phyloP scores from a whole-genome alignment of 208 protist genomes.

The Acanthamoeba sp. region DNA sequence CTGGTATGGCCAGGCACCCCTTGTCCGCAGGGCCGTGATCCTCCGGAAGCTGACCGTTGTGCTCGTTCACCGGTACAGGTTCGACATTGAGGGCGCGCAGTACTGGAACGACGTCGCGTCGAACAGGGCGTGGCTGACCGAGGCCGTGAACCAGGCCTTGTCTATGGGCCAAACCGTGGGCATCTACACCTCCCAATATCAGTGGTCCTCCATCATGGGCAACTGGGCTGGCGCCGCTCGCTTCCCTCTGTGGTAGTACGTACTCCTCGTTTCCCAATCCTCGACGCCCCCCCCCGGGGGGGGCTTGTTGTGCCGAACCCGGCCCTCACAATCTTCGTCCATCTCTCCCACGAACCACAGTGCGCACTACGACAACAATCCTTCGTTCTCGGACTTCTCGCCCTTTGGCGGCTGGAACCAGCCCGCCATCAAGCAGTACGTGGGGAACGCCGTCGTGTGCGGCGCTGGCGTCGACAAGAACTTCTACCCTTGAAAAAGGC shows the following conservation, averaged over 20 bases:
- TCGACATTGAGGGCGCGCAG: conserved; percentile 67
- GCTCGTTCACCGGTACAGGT: too few species aligned
- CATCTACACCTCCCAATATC: conserved; percentile 54
- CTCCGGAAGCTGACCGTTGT: too few species aligned
- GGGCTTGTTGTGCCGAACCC: too few species aligned
- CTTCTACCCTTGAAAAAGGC: neutral
- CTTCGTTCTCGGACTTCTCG: conserved; percentile 56
- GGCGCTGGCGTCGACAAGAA: conserved; percentile 66
- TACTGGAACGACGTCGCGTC: conserved; percentile 51
- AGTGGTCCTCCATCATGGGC: conserved; percentile 69
- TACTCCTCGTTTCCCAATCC: neutral
- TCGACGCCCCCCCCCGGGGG: too few species aligned
- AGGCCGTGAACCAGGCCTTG: conserved; percentile 37
- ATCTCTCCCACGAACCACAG: neutral
- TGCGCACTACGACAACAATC: conserved; percentile 65
- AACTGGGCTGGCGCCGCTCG: neutral
- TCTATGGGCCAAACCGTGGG: neutral
- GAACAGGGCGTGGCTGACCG: conserved; percentile 25
- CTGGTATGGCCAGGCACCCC: neutral
- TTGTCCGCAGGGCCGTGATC: too few species aligned
- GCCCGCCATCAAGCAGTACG: conserved; percentile 70
- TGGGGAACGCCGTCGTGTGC: conserved; percentile 1
- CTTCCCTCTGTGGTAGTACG: conserved; percentile 70
- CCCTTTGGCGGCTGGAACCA: conserved; percentile 41
- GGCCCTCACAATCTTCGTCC: too few species aligned